Evolutionary conservation across 176 grass and related monocot species (phyloP).

Genomic region (Stipa capillata): DNA sequence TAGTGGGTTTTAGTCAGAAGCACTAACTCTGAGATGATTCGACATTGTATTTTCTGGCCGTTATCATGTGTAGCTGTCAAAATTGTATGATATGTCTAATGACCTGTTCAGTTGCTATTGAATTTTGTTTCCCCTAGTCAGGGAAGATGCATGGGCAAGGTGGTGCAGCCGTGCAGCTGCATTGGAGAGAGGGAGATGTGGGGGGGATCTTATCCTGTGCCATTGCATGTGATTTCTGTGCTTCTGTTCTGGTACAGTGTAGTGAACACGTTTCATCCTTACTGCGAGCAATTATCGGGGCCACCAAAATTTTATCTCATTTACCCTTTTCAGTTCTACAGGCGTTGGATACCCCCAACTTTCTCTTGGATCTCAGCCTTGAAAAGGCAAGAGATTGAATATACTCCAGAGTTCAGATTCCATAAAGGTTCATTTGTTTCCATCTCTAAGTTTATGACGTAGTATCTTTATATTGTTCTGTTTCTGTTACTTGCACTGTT

Average conservation of each 20-base stretch:
- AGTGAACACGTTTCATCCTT: neutral
- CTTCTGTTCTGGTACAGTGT: neutral
- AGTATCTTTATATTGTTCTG: neutral
- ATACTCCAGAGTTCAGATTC: neutral
- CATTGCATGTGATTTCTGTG: slow-evolving; percentile 20
- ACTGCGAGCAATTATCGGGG: neutral
- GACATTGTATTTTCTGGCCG: neutral
- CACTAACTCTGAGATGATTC: neutral
- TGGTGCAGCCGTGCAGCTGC: neutral
- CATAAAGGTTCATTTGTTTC: neutral
- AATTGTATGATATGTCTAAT: neutral
- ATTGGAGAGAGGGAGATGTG: neutral
- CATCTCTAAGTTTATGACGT: neutral
- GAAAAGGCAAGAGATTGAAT: neutral
- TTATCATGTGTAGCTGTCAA: neutral
- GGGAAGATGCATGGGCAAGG: neutral
- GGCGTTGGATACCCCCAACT: neutral
- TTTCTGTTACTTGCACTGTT: neutral
- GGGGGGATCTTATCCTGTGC: neutral
- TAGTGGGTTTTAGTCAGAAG: neutral
- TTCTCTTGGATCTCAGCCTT: neutral
- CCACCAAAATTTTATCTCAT: neutral
- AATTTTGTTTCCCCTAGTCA: neutral
- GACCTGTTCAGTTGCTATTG: neutral
- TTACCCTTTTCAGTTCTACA: neutral